These are phyloP conservation scores for Lactifluus hygrophoroides DNA, from an alignment of 768 basidiomycete genomes.

Conservation along the genomic window DNA sequence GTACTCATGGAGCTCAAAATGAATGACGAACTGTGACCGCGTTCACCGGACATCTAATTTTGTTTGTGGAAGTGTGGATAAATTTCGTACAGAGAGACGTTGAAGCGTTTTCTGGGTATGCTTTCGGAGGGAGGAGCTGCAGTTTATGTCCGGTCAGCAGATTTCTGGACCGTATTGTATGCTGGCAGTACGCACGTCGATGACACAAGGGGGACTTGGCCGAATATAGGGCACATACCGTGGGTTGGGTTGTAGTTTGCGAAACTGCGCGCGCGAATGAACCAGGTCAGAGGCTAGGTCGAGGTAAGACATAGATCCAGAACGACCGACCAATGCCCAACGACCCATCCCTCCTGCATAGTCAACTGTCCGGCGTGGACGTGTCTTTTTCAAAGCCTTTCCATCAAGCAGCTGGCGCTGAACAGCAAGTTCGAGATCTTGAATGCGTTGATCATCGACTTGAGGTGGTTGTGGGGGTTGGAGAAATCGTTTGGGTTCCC, in stretches of 20 bases:
- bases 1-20: not conserved
- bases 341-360: conserved; percentile 84
- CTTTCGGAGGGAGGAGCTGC: conserved; percentile 89
- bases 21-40: conserved; percentile 70
- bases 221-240: conserved; percentile 69
- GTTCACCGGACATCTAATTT: conserved; percentile 95
- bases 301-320: not conserved
- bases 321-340: conserved; percentile 59
- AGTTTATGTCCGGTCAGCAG: conserved; percentile 16
- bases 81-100: conserved; percentile 96
- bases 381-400: conserved; percentile 80
- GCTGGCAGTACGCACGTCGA: conserved; percentile 55
- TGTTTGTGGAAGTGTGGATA: conserved; percentile 97
- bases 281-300: not conserved
- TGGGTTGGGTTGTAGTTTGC: conserved; percentile 72
- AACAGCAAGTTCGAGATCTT: conserved; percentile 73
- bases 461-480: conserved; percentile 69
- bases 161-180: not conserved
- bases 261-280: conserved; percentile 36
- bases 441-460: conserved; percentile 65
- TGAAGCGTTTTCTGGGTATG: conserved; percentile 84
- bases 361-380: conserved; percentile 90
- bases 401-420: conserved; percentile 68
- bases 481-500: conserved; percentile 66
- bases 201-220: conserved; percentile 79